Conservation (phyloP, 1,284 basidiomycete genomes). For the Chalciporus piperatoides region DNA sequence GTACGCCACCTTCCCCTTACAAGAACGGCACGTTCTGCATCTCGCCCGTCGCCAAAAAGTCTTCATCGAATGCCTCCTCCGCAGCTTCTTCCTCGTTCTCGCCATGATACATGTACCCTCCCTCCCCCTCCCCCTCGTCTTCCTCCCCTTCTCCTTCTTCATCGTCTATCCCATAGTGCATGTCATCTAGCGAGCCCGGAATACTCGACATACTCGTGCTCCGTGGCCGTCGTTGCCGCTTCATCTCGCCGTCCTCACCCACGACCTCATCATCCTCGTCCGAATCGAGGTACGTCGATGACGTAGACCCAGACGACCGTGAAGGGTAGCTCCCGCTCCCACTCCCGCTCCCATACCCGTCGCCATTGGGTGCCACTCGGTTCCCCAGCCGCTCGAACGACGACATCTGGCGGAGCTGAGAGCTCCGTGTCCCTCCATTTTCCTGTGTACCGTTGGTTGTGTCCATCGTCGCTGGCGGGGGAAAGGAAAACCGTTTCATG, state of each 20-base stretch:
- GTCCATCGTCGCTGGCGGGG: slow-evolving; percentile 30
- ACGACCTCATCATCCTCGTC: slow-evolving; percentile 50
- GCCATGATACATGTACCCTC: slow-evolving; percentile 32
- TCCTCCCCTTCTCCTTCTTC: slow-evolving; percentile 35
- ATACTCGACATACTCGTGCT: slow-evolving; percentile 72
- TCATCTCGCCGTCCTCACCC: slow-evolving; percentile 36
- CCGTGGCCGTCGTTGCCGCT: slow-evolving; percentile 40
- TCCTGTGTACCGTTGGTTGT: slow-evolving; percentile 16
- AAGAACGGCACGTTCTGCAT: slow-evolving; percentile 83
- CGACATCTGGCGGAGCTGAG: slow-evolving; percentile 61
- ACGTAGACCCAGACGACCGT: slow-evolving; percentile 42
- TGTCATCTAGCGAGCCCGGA: slow-evolving; percentile 70
- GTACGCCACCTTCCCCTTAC: slow-evolving; percentile 27
- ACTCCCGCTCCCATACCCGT: slow-evolving; percentile 24
- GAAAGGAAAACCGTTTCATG: slow-evolving; percentile 29
- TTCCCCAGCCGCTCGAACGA: slow-evolving; percentile 66
- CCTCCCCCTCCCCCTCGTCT: slow-evolving; percentile 31
- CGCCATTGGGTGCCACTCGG: slow-evolving; percentile 43
- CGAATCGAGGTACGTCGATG: slow-evolving; percentile 51
- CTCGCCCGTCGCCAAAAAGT: slow-evolving; percentile 75
- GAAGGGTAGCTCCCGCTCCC: slow-evolving; percentile 48
- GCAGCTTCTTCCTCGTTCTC: slow-evolving; percentile 49
- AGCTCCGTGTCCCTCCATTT: slow-evolving; percentile 25
- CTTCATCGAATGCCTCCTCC: slow-evolving; percentile 74
- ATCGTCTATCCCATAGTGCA: slow-evolving; percentile 53